A percentile compares a stretch with the other conserved stretches of the same genome.
phyloP scores from a whole-genome alignment of 192 early-diverging fungal species.

The Coemansia sp. region DNA sequence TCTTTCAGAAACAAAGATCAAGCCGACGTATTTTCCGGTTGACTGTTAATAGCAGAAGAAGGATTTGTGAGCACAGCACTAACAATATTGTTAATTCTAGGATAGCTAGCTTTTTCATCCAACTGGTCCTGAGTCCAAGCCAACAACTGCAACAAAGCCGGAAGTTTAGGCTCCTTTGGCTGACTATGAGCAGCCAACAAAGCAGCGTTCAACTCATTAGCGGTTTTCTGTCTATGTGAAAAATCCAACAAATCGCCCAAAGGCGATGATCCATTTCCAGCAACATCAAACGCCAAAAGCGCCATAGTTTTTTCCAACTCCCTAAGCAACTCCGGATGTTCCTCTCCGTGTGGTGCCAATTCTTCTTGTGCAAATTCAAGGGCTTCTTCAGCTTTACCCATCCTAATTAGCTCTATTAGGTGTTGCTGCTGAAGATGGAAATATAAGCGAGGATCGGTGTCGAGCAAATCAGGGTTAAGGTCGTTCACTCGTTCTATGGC shows the following conservation, averaged over 20 bases:
- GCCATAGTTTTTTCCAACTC: slow-evolving; percentile 98
- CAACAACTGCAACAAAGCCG: slow-evolving; percentile 86
- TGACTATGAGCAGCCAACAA: slow-evolving; percentile 88
- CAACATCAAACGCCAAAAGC: slow-evolving; percentile 89
- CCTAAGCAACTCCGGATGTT: slow-evolving; percentile 91
- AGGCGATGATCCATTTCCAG: slow-evolving; percentile 49
- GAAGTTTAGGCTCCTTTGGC: slow-evolving; percentile 93
- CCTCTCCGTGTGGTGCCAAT: slow-evolving; percentile 95
- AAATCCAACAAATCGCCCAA: slow-evolving; percentile 86
- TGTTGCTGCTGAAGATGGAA: slow-evolving; percentile 98
- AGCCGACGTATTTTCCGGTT: background rate
- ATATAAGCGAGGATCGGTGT: slow-evolving; percentile 89
- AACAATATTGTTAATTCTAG: slow-evolving; percentile 83
- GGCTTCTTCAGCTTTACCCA: slow-evolving; percentile 78
- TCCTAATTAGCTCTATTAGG: slow-evolving; percentile 91
- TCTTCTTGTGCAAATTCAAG: slow-evolving; percentile 97
- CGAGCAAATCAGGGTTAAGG: slow-evolving; percentile 96
- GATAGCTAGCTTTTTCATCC: slow-evolving; percentile 81
- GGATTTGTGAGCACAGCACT: slow-evolving; percentile 68
- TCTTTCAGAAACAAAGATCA: background rate
- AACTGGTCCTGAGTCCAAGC: slow-evolving; percentile 92
- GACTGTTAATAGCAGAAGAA: background rate
- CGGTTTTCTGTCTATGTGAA: slow-evolving; percentile 88
- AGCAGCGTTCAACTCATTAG: slow-evolving; percentile 92
- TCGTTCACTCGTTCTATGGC: slow-evolving; percentile 98